Base-by-base conservation (phyloP, 2,329 filamentous ascomycete species). In the Diaporthe sp. region DNA sequence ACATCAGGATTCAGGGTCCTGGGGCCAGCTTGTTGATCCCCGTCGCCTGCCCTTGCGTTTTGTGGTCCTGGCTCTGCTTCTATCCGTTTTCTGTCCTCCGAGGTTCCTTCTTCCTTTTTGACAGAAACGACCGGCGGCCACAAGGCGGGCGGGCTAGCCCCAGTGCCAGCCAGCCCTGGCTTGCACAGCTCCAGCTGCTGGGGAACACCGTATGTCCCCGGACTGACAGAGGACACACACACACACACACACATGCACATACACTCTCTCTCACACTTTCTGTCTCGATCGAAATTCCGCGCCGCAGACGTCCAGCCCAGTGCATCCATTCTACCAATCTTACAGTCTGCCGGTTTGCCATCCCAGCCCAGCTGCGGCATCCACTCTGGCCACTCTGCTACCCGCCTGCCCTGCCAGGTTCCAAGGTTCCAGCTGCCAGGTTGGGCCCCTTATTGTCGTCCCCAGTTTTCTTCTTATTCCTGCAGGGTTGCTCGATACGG, bases 401-500 rank as follows among this genome's bases (percentile, higher is more conserved):
- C 31, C 42, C 46, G 34, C 62, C 31, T 70, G 37, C 65, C 49
- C 65, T 55, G 65, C 49, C 51, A 34, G 46, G 65, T 70, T 42
- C n/a, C 65, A 55, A 70, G 49, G n/a, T 31, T 28, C 65, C 17
- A 70, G 49, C 49, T 70, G 65, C 65, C 65, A 70, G 46, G 49
- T 55, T 55, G 9, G 65, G 34, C 46, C 65, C 65, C 65, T 55
- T 70, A 70, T 70, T 70, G 46, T 53, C 65, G n/a, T 55, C 49
- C 65, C 65, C 65, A 25, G 62, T 67, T 39, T 68, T 70, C 25
- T 46, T 53, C 49, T 68, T 39, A 53, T 68, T 53, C 49, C 46
- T 70, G 65, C 65, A 70, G 65, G 65, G 65, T 70, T 55, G n/a
- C 65, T 70, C 2, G 34, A 55, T 70, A 70, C 49, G 65, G 46